Evolutionary conservation across 139 green algal genomes (phyloP), one percentile per base, ranked within the genome.

Genomic region (Edaphochlamys debaryana): DNA sequence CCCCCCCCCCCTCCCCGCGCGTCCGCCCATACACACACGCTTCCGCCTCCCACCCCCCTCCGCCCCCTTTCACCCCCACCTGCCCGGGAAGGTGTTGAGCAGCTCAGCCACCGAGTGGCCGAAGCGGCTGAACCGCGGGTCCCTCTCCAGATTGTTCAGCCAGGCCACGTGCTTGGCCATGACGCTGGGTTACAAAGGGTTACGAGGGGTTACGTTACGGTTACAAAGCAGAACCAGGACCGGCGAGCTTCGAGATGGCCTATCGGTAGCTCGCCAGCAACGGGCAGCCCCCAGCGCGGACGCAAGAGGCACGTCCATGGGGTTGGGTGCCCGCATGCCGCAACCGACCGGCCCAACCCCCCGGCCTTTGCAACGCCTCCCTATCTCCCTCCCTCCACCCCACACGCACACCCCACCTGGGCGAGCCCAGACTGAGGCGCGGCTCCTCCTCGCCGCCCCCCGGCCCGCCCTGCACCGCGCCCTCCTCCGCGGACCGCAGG

Each of bases 131-230:
- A 67, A 84, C 74, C 58, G 63, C 4, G 60, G 22, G 80, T 98
- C 96, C 30, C 79, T 91, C 84, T 98, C 95, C 48, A 98, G 84
- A 87, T 99, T 85, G 83, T 99, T 99, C 8, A 97, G 67, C 71
- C 85, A 98, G 5, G 87, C 40, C 38, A 96, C 86, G 52, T 89
- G 80, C 25, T 37, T 25, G 30, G 56, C 38, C 42, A 75, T 54
- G 32, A 64, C 37, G 52, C 71, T 79, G 37, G 13, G 37, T n/a
- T n/a, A n/a, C n/a, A n/a, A n/a, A n/a, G n/a, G n/a, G n/a, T n/a
- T n/a, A n/a, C n/a, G n/a, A n/a, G n/a, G n/a, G n/a, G n/a, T n/a
- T n/a, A n/a, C n/a, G n/a, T n/a, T n/a, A n/a, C n/a, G n/a, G n/a
- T n/a, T n/a, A n/a, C n/a, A n/a, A n/a, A n/a, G n/a, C n/a, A n/a